Conservation (phyloP, 2,329 filamentous ascomycete species). For the Septoria linicola region DNA sequence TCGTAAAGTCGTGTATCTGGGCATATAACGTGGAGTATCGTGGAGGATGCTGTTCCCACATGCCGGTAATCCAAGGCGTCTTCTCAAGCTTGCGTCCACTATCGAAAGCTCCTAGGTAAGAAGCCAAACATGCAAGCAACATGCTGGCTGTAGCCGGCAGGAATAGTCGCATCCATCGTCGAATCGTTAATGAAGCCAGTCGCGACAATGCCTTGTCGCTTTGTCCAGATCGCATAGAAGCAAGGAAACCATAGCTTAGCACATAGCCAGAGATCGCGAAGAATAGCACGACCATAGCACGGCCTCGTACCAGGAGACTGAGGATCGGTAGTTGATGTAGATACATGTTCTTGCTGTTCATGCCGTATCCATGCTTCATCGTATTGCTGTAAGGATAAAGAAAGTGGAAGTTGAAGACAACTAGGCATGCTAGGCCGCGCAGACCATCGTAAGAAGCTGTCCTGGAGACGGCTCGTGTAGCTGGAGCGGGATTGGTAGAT, state of each 20-base stretch:
- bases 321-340: conserved; percentile 20
- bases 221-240: conserved; percentile 4
- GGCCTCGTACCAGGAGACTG: conserved; percentile 20
- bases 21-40: not conserved
- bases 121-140: conserved; percentile 5
- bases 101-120: conserved; percentile 8
- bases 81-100: conserved; percentile 1
- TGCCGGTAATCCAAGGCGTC: not conserved
- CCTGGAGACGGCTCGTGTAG: not conserved
- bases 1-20: conserved; percentile 7
- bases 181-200: conserved; percentile 9
- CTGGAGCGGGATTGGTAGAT: not conserved
- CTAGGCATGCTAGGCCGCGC: conserved; percentile 20
- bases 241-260: conserved; percentile 19
- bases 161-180: conserved; percentile 13
- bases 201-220: conserved; percentile 7
- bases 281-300: conserved; percentile 23
- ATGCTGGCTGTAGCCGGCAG: conserved; percentile 9
- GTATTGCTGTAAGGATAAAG: conserved; percentile 17
- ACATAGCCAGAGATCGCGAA: conserved; percentile 25
- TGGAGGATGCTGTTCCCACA: conserved; percentile 15
- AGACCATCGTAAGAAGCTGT: conserved; percentile 20
- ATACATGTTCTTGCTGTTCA: conserved; percentile 6
- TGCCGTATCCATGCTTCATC: conserved; percentile 12
- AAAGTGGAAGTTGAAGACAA: conserved; percentile 26